phyloP scores from a whole-genome alignment of 208 protist species.

The Leishmania mexicana region DNA sequence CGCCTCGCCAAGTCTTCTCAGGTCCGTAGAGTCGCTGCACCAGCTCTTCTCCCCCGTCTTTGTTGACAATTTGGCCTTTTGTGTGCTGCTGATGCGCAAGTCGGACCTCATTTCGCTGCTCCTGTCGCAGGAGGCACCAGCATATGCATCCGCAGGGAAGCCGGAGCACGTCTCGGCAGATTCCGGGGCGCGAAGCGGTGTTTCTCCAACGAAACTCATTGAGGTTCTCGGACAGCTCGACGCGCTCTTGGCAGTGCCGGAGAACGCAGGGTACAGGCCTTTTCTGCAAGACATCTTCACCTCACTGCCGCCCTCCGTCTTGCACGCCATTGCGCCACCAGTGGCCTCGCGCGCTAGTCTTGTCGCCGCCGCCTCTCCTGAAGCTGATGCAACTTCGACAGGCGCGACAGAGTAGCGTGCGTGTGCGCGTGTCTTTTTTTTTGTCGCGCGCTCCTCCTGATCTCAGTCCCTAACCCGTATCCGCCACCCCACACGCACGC shows the following conservation, averaged over 20 bases:
- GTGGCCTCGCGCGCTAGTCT: not conserved
- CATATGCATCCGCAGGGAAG: not conserved
- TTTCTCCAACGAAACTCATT: constrained; percentile 8
- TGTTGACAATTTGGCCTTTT: constrained; percentile 46
- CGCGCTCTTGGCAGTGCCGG: constrained; percentile 32
- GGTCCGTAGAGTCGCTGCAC: constrained; percentile 34
- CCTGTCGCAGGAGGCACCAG: constrained; percentile 3
- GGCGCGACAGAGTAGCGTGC: not conserved
- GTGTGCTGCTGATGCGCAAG: constrained; percentile 56
- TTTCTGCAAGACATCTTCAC: constrained; percentile 64
- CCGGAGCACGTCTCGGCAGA: not conserved
- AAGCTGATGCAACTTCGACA: not conserved
- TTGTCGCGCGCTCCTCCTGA: not conserved
- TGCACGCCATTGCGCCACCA: constrained; percentile 14
- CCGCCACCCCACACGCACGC: not conserved
- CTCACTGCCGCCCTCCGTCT: constrained; percentile 39
- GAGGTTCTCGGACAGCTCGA: constrained; percentile 29
- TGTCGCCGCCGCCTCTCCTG: not conserved
- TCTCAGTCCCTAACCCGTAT: not conserved
- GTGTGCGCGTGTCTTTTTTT: too few species aligned
- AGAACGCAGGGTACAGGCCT: constrained; percentile 49
- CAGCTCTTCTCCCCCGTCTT: constrained; percentile 32
- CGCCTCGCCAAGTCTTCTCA: constrained; percentile 39
- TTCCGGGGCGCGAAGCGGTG: not conserved
- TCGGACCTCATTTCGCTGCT: constrained; percentile 41